phyloP scores from a whole-genome alignment of 176 grass and related monocot genomes.

The Carex pumila region DNA sequence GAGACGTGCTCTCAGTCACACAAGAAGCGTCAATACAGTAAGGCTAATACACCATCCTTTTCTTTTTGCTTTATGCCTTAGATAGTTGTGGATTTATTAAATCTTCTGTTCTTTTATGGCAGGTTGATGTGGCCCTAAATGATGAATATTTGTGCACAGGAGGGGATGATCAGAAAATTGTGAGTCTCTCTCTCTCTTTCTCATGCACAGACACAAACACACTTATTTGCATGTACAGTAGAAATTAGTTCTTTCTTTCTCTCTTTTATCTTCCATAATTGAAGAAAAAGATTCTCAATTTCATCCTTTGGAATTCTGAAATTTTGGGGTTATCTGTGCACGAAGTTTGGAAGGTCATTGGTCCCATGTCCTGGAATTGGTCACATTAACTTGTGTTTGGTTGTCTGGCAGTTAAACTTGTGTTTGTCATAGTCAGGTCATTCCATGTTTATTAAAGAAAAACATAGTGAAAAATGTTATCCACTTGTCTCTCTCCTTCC shows the following conservation, averaged over 20 bases:
- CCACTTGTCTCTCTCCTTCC: neutral
- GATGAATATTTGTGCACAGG: conserved; percentile 86
- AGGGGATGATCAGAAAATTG: conserved; percentile 93
- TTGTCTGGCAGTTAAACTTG: neutral
- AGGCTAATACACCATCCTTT: conserved; percentile 12
- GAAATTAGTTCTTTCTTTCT: neutral
- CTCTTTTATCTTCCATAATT: neutral
- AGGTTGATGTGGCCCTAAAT: conserved; percentile 77
- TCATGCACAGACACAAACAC: conserved; percentile 5
- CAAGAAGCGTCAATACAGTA: conserved; percentile 79
- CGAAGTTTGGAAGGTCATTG: neutral
- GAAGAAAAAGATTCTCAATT: neutral
- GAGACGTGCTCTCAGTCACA: conserved; percentile 63
- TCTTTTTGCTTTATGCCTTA: conserved; percentile 7
- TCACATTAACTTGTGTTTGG: neutral
- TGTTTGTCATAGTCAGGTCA: neutral
- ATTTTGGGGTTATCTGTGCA: neutral
- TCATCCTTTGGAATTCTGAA: neutral
- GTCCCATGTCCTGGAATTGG: neutral
- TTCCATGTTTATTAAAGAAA: neutral
- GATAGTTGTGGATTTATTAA: conserved; percentile 11
- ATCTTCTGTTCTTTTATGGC: conserved; percentile 31
- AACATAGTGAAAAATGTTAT: neutral
- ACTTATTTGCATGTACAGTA: neutral
- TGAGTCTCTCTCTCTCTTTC: conserved; percentile 49